phyloP scores from a whole-genome alignment of 192 early-diverging fungal genomes.

The Umbelopsis sp. region DNA sequence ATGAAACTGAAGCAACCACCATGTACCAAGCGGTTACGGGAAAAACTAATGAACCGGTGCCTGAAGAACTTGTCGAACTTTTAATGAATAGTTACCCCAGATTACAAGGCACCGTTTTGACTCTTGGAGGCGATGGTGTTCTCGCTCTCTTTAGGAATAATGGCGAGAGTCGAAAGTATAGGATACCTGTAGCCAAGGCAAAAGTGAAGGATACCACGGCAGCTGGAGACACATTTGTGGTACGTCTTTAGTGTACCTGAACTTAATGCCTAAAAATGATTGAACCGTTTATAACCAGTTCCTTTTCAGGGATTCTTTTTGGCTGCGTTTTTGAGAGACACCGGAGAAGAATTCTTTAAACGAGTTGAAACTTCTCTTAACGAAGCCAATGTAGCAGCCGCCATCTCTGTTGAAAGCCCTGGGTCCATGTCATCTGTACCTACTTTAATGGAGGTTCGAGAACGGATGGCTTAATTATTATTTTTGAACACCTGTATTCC shows the following conservation, averaged over 20 bases:
- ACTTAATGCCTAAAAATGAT: not conserved
- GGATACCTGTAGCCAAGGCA: constrained; percentile 44
- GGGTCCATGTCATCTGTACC: constrained; percentile 76
- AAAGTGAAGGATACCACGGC: constrained; percentile 59
- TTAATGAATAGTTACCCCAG: constrained; percentile 45
- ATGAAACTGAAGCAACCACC: constrained; percentile 71
- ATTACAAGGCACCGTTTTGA: constrained; percentile 65
- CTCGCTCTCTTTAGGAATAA: constrained; percentile 47
- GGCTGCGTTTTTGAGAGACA: constrained; percentile 50
- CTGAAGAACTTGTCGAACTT: constrained; percentile 33
- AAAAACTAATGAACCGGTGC: not conserved
- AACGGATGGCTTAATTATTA: constrained; percentile 8
- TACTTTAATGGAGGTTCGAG: constrained; percentile 40
- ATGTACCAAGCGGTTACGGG: constrained; percentile 42
- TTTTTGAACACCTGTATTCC: not conserved
- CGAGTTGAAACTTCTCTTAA: constrained; percentile 50
- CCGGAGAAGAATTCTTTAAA: constrained; percentile 26
- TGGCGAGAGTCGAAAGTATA: constrained; percentile 38
- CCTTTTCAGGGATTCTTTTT: constrained; percentile 71
- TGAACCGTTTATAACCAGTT: constrained; percentile 16
- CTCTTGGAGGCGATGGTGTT: constrained; percentile 69
- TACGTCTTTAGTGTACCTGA: constrained; percentile 23
- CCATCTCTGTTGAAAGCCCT: constrained; percentile 62
- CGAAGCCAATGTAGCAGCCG: constrained; percentile 64
- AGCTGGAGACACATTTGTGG: constrained; percentile 66